phyloP scores from a whole-genome alignment of 805 yeast genomes.

The Saturnispora sekii region DNA sequence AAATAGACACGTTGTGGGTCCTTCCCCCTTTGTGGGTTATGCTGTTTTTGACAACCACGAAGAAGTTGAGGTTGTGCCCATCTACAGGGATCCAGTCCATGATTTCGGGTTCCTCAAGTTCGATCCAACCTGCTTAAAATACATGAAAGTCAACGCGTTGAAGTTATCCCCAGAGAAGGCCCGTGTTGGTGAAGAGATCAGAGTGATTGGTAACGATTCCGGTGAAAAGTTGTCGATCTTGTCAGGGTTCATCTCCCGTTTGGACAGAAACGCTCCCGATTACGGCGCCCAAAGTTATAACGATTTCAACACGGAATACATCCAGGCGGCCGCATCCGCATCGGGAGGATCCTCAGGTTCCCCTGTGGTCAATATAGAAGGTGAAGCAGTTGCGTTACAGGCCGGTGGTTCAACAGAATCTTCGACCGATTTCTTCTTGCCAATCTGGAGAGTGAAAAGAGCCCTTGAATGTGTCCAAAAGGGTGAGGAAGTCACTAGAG shows the following conservation, averaged over 20 bases:
- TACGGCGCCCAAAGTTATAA: conserved; percentile 82
- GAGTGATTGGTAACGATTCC: conserved; percentile 94
- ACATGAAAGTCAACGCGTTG: conserved; percentile 61
- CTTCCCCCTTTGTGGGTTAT: conserved; percentile 88
- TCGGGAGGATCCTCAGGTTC: conserved; percentile 95
- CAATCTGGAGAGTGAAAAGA: conserved; percentile 72
- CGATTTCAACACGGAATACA: conserved; percentile 89
- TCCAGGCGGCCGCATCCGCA: conserved; percentile 93
- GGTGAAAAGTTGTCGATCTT: conserved; percentile 87
- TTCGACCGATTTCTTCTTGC: conserved; percentile 86
- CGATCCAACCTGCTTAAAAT: conserved; percentile 60
- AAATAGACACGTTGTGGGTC: conserved; percentile 90
- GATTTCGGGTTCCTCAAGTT: conserved; percentile 86
- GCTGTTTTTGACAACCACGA: conserved; percentile 93
- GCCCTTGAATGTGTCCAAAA: conserved; percentile 69
- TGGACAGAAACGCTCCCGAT: conserved; percentile 92
- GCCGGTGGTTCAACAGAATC: conserved; percentile 93
- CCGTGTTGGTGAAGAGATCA: conserved; percentile 82
- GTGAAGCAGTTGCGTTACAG: conserved; percentile 81
- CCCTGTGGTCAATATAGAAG: conserved; percentile 87
- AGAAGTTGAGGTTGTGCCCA: conserved; percentile 76
- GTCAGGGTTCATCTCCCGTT: conserved; percentile 75
- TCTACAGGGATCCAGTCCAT: conserved; percentile 90
- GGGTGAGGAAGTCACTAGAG: conserved; percentile 58
- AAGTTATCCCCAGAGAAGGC: conserved; percentile 74